Evolutionary conservation across 305 asterid genomes (phyloP).

Genomic region (Fraxinus baroniana): DNA sequence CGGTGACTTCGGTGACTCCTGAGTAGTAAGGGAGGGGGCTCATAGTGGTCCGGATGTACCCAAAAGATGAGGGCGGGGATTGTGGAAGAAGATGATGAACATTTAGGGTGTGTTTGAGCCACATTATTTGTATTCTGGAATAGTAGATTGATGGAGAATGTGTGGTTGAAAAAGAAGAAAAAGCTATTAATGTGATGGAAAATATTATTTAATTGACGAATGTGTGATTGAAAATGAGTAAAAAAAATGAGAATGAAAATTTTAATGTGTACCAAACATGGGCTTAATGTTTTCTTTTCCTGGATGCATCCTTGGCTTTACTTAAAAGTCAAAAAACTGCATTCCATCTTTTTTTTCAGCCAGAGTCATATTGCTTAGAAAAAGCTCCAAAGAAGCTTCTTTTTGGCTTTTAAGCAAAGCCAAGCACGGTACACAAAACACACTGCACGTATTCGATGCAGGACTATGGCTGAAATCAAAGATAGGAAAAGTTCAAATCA

Average conservation of each 20-base stretch:
- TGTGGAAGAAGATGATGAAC: background rate
- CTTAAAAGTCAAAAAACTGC: background rate
- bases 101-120: no score
- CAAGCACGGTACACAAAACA: background rate
- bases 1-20: background rate
- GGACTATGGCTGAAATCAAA: background rate
- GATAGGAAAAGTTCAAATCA: background rate
- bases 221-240: no score
- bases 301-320: background rate
- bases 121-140: no score
- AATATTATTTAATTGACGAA: no score
- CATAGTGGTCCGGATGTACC: background rate
- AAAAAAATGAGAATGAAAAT: no score
- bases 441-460: background rate
- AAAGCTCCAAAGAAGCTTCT: background rate
- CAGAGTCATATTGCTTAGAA: background rate
- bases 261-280: no score
- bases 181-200: no score
- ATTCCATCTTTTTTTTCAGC: background rate
- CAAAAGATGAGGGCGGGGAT: background rate
- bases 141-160: no score
- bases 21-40: background rate
- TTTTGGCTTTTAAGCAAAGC: background rate
- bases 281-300: background rate
- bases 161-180: no score